Percentiles rank a stretch among this genome's conserved stretches.
Evolutionary conservation across 495 filamentous ascomycete genomes (phyloP).

Genomic region (Penicillium soppii): DNA sequence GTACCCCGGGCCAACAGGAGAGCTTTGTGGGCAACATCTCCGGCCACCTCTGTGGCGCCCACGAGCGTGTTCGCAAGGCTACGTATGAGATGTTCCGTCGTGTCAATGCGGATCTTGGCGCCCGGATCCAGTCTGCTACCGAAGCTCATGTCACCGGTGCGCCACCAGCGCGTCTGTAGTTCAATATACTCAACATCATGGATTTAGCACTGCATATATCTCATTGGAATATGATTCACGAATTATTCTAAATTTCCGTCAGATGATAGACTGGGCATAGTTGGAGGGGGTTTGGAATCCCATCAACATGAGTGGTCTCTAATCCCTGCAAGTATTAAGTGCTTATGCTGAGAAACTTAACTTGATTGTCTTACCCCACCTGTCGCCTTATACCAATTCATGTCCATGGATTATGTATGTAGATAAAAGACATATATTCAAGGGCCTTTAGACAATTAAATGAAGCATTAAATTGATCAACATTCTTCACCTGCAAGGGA

Average conservation of each 20-base stretch:
- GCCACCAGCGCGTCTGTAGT: conserved; percentile 31
- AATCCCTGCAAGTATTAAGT: too few species aligned
- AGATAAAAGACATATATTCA: too few species aligned
- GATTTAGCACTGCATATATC: not conserved
- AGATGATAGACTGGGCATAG: too few species aligned
- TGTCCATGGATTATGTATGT: too few species aligned
- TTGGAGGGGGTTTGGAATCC: too few species aligned
- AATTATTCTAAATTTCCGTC: not conserved
- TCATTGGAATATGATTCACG: not conserved
- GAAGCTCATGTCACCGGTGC: conserved; percentile 31
- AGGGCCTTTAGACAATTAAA: too few species aligned
- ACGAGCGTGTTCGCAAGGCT: conserved; percentile 51
- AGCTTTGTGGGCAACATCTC: conserved; percentile 65
- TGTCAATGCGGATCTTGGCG: conserved; percentile 44
- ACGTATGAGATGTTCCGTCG: conserved; percentile 55
- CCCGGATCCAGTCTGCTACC: conserved; percentile 43
- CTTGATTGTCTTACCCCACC: too few species aligned
- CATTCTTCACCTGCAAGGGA: not conserved
- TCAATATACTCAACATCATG: not conserved
- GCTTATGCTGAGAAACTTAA: too few species aligned
- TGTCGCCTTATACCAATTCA: too few species aligned
- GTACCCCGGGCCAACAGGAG: conserved; percentile 61
- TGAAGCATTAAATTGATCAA: not conserved
- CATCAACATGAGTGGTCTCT: too few species aligned
- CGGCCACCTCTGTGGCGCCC: conserved; percentile 48